Evolutionary conservation across 495 filamentous ascomycete species (phyloP), one percentile per base, ranked within the genome.

Genomic region (Aspergillus campestris): DNA sequence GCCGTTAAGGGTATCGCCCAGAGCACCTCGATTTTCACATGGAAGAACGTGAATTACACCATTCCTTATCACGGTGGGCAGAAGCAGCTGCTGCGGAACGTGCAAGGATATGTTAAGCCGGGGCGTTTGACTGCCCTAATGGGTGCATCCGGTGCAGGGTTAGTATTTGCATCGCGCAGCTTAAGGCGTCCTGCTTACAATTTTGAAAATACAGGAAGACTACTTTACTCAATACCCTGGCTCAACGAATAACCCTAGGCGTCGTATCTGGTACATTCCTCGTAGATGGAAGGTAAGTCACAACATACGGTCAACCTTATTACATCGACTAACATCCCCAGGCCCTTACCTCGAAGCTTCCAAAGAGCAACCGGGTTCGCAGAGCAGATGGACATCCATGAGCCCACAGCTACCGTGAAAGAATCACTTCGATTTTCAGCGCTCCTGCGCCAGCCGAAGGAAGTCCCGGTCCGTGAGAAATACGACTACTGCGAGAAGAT

Each of bases 41-140:
- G 82, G 80, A 79, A 85, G 50, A 68, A 84, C 48, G 78, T 95
- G 33, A 82, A 79, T 56, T 94, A 92, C 52, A 80, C 71, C 1
- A 84, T 89, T 34, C 80, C 81, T 8, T 74, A 72, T 53, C 70
- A 81, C 31, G 73, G 70, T 31, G 77, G 79, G 1, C 66, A 81
- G 47, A 72, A 71, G 37, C 68, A 73, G 31, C 57, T 88, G 1
- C 59, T 89, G 6, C 62, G 79, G 15, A 66, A 83, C 55, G 78
- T 87, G 5, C 71, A 81, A 48, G 85, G 85, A 39, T 86, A 74
- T 53, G 82, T 87, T 12, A 77, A 77, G 43, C 85, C 84, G 9
- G 83, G 84, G 10, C 80, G 73, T 38, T 69, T 91, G 31, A 84
- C 82, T 15, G 84, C 74, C n/a, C 68, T 82, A 40, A 87, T 86